A percentile compares a stretch with the other conserved stretches of the same genome.
Evolutionary conservation across 2,329 filamentous ascomycete species (phyloP).

Genomic region (Cladosporium sp.): DNA sequence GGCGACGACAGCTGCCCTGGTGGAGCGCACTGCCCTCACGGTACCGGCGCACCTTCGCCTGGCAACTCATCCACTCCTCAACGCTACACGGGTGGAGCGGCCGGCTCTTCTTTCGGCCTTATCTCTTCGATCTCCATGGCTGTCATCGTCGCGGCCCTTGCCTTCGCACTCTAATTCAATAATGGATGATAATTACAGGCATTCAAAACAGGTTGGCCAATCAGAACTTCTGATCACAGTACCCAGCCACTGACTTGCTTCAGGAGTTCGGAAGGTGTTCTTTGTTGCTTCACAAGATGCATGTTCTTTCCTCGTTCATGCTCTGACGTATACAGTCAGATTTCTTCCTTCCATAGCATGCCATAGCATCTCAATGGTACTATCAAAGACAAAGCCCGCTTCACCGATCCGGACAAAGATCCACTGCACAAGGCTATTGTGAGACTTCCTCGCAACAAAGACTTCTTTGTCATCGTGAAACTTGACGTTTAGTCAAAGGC

Average conservation of each 20-base stretch:
- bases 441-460: background rate
- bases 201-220: background rate
- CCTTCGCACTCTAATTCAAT: constrained; percentile 19
- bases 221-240: no score
- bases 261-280: constrained; percentile 1
- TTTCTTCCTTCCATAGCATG: constrained; percentile 1
- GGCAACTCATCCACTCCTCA: constrained; percentile 12
- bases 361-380: constrained; percentile 9
- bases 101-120: background rate
- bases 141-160: constrained; percentile 15
- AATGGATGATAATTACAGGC: constrained; percentile 7
- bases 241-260: no score
- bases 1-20: constrained; percentile 6
- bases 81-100: constrained; percentile 15
- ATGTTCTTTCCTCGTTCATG: background rate
- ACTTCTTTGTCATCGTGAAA: background rate
- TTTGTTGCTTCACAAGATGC: constrained; percentile 1
- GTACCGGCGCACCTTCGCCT: constrained; percentile 16
- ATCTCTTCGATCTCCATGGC: constrained; percentile 14
- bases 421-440: background rate
- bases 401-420: background rate
- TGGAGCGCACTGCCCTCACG: constrained; percentile 11
- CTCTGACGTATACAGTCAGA: background rate
- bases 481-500: background rate
- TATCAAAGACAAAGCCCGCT: constrained; percentile 1